These are phyloP conservation scores for Limtongia smithiae DNA, from an alignment of 805 yeast species.

Conservation along the genomic window DNA sequence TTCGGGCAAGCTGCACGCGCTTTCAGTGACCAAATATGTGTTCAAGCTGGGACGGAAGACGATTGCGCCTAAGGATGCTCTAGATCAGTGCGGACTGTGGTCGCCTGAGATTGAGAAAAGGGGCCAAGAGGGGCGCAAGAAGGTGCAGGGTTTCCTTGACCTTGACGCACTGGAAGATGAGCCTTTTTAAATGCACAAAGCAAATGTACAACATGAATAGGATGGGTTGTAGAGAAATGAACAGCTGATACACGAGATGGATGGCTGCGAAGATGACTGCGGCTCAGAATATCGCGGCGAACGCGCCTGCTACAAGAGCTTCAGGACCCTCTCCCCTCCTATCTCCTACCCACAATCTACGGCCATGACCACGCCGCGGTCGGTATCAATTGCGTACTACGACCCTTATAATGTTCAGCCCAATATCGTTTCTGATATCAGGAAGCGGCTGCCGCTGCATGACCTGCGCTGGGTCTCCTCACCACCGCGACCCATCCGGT, in stretches of 20 bases:
- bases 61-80: constrained; percentile 55
- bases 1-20: constrained; percentile 46
- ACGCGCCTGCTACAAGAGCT: neutral
- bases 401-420: constrained; percentile 68
- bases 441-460: constrained; percentile 47
- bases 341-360: neutral
- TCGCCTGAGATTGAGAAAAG: constrained; percentile 47
- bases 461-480: constrained; percentile 67
- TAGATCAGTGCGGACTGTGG: constrained; percentile 48
- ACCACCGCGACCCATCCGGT: constrained; percentile 50
- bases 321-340: neutral
- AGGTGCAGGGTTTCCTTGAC: constrained; percentile 31
- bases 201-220: neutral
- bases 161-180: constrained; percentile 30
- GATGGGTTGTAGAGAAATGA: neutral
- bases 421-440: constrained; percentile 35
- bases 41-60: constrained; percentile 77
- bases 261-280: neutral
- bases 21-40: constrained; percentile 73
- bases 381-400: constrained; percentile 52
- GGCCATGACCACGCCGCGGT: constrained; percentile 13
- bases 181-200: neutral
- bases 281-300: constrained; percentile 1
- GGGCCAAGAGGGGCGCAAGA: constrained; percentile 31
- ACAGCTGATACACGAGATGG: neutral